phyloP scores from a whole-genome alignment of 345 rosid genomes.

The Acer campestre region DNA sequence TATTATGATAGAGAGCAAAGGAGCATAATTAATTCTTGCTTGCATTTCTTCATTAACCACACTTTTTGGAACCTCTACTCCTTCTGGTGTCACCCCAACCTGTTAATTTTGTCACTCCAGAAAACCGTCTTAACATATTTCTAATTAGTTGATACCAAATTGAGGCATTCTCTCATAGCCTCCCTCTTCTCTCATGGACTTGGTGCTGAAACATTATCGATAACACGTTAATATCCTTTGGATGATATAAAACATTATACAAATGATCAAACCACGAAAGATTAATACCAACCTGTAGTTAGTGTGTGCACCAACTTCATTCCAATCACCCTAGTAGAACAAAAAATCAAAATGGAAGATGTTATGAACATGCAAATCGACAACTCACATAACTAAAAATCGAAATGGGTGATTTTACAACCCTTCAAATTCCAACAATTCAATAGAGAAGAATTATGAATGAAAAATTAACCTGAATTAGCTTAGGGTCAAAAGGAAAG shows the following conservation, averaged over 20 bases:
- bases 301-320: no score
- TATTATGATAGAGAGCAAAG: not conserved
- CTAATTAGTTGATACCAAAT: no score
- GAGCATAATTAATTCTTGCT: constrained; percentile 37
- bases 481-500: constrained; percentile 90
- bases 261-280: no score
- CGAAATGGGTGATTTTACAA: not conserved
- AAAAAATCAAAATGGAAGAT: no score
- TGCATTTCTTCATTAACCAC: constrained; percentile 86
- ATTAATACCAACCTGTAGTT: no score
- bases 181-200: constrained; percentile 78
- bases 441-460: not conserved
- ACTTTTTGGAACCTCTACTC: constrained; percentile 94
- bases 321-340: no score
- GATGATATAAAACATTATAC: no score
- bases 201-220: constrained; percentile 50
- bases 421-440: not conserved
- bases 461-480: constrained; percentile 50
- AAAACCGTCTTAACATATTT: no score
- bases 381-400: no score
- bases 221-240: not conserved
- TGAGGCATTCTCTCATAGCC: constrained; percentile 34
- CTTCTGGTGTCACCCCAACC: constrained; percentile 95
- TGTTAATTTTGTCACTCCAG: no score
- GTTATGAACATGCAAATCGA: no score